A percentile compares a stretch with the other conserved stretches of the same genome.
Conservation (phyloP, 2,329 filamentous ascomycete genomes). For the Fusarium tuaranense region DNA sequence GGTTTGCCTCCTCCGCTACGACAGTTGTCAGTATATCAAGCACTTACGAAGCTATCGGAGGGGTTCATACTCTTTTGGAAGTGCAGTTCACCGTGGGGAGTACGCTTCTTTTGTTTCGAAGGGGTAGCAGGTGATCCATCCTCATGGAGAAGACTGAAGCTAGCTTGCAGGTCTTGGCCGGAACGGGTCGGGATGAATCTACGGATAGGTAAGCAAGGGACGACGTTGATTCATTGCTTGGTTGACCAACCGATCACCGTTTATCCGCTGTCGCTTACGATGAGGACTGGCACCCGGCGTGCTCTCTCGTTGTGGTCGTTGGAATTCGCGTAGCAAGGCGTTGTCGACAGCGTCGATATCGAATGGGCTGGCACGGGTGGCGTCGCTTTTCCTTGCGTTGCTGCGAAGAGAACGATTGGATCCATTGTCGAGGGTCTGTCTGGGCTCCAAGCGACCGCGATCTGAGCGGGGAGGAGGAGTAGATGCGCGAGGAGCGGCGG, state of each 20-base stretch:
- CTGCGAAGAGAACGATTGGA: conserved; percentile 51
- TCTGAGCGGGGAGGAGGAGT: conserved; percentile 61
- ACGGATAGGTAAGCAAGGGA: conserved; percentile 40
- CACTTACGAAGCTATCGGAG: not conserved
- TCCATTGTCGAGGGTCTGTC: conserved; percentile 52
- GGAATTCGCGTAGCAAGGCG: conserved; percentile 64
- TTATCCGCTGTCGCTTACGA: conserved; percentile 70
- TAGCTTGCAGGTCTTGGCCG: conserved; percentile 92
- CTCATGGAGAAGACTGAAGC: conserved; percentile 91
- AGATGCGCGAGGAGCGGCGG: conserved; percentile 52
- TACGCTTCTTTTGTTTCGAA: conserved; percentile 85
- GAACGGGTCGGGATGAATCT: conserved; percentile 97
- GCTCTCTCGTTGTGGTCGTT: conserved; percentile 63
- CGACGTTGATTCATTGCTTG: not conserved
- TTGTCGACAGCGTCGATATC: conserved; percentile 64
- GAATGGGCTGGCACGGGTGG: conserved; percentile 52
- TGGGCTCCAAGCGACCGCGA: conserved; percentile 56
- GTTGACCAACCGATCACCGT: conserved; percentile 67
- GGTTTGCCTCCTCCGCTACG: conserved; percentile 90
- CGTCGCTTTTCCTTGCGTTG: conserved; percentile 51
- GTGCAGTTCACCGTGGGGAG: conserved; percentile 89
- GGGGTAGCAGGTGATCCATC: conserved; percentile 94
- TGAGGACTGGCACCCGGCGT: conserved; percentile 66
- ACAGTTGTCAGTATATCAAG: conserved; percentile 19
- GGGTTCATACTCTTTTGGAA: conserved; percentile 84